Conservation (phyloP, 2,329 filamentous ascomycete species). For the Trichoderma sp. region DNA sequence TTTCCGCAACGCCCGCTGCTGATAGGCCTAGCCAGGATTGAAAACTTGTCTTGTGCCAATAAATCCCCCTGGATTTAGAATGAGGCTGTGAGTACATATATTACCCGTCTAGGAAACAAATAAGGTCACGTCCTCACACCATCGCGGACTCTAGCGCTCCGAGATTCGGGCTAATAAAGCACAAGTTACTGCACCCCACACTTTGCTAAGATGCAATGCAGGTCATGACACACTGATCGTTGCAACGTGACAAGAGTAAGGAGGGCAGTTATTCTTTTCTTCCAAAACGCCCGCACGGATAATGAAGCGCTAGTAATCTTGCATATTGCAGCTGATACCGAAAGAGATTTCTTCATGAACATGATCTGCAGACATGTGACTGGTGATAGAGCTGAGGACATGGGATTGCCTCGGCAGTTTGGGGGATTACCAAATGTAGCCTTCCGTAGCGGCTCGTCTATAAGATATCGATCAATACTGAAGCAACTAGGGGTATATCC, state of each 20-base stretch:
- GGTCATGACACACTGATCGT: neutral
- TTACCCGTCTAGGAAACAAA: neutral
- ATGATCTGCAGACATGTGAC: neutral
- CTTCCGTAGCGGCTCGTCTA: neutral
- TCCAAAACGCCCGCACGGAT: neutral
- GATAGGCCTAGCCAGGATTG: neutral
- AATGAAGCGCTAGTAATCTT: neutral
- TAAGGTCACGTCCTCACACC: neutral
- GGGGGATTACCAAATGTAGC: neutral
- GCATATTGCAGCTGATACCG: neutral
- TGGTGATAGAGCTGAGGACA: neutral
- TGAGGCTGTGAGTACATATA: neutral
- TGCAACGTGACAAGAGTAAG: conserved; percentile 4
- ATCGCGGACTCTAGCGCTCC: neutral
- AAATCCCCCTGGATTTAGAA: neutral
- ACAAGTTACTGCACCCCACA: conserved; percentile 4
- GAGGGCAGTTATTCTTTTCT: neutral
- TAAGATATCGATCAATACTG: neutral
- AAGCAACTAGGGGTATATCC: neutral
- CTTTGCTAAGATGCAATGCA: conserved; percentile 5
- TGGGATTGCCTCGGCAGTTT: neutral
- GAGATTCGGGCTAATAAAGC: neutral
- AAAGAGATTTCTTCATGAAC: neutral
- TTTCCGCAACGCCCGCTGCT: neutral
- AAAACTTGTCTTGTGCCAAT: neutral